Base-by-base conservation (phyloP, 441 rosid genomes). In the Populus trichocarpa region DNA sequence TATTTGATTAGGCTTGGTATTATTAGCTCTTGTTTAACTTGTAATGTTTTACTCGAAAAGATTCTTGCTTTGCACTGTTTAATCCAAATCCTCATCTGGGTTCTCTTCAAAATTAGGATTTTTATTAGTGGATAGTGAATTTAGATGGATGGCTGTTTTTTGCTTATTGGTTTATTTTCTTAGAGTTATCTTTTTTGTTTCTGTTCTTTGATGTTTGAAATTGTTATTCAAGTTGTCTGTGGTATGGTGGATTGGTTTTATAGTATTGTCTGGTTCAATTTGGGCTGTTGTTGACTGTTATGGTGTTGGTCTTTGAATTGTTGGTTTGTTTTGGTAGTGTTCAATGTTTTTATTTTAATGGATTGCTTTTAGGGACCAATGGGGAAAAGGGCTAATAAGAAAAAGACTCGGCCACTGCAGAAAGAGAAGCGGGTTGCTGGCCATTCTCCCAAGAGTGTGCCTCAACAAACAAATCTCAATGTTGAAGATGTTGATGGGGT, bases 351-450 rank as follows among this genome's bases (percentile, higher is more conserved):
- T 50, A 28, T 13, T 14, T 46, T 14, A 46, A 64, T 81, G 74
- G 71, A 32, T 85, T 80, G 57, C 80, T 77, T 84, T 22, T 77
- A 87, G 92, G 87, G 81, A 80, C 78, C 77, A 57, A 96, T 96
- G 99, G 98, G 96, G 85, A 96, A 93, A 89, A 91, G 86, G 79
- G 91, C 85, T 65, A 90, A 90, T 92, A 96, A 85, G 88, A 96
- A 85, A 87, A 92, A 84, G 86, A 84, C 79, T 40, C 89, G 93
- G 84, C 75, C 87, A 14, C 86, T 90, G 72, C 79, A 85, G 8
- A 91, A 86, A 86, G 95, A 88, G 83, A 91, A 87, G 82, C 85
- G 68, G 35, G 81, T 36, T 69, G 65, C 66, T 3, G 70, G 80
- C 61, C 78, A 46, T 69, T 75, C 91, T 68, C 85, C 82, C 59